These are phyloP conservation scores for Barnettozyma vustinii DNA, from an alignment of 805 yeast species.

Conservation along the genomic window DNA sequence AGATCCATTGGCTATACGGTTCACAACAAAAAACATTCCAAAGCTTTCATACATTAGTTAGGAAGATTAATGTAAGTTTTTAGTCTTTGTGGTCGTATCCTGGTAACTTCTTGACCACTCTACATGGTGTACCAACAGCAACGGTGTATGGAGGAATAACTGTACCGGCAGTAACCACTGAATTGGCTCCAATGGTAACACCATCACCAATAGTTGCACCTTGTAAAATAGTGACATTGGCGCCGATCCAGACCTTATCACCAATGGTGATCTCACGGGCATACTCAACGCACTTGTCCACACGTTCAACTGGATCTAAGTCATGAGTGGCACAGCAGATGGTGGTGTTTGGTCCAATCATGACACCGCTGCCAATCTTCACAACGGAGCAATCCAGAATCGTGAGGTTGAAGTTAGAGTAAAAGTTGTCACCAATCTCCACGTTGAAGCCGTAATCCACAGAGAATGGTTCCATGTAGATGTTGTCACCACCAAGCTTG, in stretches of 20 bases:
- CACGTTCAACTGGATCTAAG: conserved; percentile 40
- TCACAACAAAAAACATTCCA: conserved; percentile 14
- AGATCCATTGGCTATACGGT: conserved; percentile 20
- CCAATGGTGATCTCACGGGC: conserved; percentile 56
- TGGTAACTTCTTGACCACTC: conserved; percentile 32
- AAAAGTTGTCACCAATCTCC: conserved; percentile 50
- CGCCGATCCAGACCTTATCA: conserved; percentile 65
- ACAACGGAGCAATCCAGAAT: conserved; percentile 58
- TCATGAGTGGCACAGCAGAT: conserved; percentile 65
- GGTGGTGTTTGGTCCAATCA: conserved; percentile 59
- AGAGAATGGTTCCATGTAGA: conserved; percentile 43
- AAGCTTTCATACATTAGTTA: conserved; percentile 19
- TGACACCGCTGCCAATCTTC: conserved; percentile 52
- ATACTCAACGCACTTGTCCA: conserved; percentile 37
- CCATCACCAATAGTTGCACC: conserved; percentile 64
- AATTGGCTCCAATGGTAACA: conserved; percentile 61
- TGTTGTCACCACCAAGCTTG: conserved; percentile 35
- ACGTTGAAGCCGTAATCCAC: conserved; percentile 68
- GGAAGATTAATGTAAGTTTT: neutral
- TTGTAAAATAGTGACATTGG: conserved; percentile 48
- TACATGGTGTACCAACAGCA: conserved; percentile 62
- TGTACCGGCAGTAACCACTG: conserved; percentile 49
- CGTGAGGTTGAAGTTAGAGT: conserved; percentile 49
- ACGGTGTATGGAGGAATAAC: conserved; percentile 48
- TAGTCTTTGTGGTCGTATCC: conserved; percentile 14